Base-by-base conservation (phyloP, 2,329 filamentous ascomycete species). In the Venturia asperata region DNA sequence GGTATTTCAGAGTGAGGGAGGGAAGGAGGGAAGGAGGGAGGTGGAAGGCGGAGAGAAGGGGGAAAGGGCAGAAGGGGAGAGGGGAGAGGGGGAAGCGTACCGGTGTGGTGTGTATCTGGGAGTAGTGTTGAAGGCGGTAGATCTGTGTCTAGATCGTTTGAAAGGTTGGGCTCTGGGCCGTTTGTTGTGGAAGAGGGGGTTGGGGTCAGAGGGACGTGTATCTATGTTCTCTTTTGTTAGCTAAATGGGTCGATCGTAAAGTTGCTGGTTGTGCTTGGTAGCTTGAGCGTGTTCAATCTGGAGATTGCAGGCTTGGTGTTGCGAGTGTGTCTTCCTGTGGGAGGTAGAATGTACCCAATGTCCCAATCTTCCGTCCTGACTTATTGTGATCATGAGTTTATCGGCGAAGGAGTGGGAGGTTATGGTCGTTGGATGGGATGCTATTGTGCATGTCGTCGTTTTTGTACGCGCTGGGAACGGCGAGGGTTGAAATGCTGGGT, bases 301-400 rank as follows among this genome's bases (percentile, higher is more conserved):
- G 30, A 34, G 47, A 21, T 27, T 52, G n/a, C 10, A 5, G 27
- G 13, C n/a, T 21, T 52, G 13, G 21, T 4, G 3, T 13, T 3
- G 4, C 3, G 47, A 21, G 21, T 27, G 21, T 3, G 47, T 52
- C 24, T 52, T 27, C 10, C 1, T 1, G 47, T 27, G 67, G 62
- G 45, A 65, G 17, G 61, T 49, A 41, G n/a, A 3, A 74, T 79
- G 64, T 80, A 97, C 92, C 94, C 94, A 99, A 81, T 97, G 94
- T 24, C 90, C 89, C 60, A 97, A 78, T 66, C 88, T 85, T 7
- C 92, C 93, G 67, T 88, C 85, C 77, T 97, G 94, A 0, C 90
- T 90, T 67, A 97, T 83, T 0, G 92, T 97, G 68, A 99, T 80
- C 70, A 99, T 78, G 71, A 99, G 91, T 77, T 91, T 96, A 82